phyloP scores from a whole-genome alignment of 768 basidiomycete species.

The Naematelia encephala region DNA sequence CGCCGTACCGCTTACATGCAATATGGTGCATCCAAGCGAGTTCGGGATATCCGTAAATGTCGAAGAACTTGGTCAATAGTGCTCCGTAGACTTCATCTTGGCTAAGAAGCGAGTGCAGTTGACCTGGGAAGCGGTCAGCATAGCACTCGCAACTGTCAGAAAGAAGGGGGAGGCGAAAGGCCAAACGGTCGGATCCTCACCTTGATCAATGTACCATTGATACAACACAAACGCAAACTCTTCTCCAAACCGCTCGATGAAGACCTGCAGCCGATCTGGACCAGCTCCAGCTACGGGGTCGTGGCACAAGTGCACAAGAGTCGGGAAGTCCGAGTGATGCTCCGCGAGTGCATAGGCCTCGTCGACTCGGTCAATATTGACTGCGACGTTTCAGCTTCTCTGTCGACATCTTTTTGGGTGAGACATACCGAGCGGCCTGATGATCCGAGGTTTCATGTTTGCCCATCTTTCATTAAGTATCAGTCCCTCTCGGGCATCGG shows the following conservation, averaged over 20 bases:
- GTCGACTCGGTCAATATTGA: slow-evolving; percentile 62
- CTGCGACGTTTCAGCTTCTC: slow-evolving; percentile 51
- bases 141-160: too few relatives aligned
- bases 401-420: not conserved
- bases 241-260: slow-evolving; percentile 73
- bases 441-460: slow-evolving; percentile 68
- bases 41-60: slow-evolving; percentile 57
- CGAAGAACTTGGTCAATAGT: slow-evolving; percentile 73
- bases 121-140: slow-evolving; percentile 58
- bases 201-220: slow-evolving; percentile 87
- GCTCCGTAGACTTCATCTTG: slow-evolving; percentile 63
- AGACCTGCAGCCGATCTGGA: slow-evolving; percentile 56
- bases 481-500: slow-evolving; percentile 59
- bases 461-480: slow-evolving; percentile 67
- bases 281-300: slow-evolving; percentile 55
- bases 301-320: slow-evolving; percentile 73
- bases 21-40: slow-evolving; percentile 82
- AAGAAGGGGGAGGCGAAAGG: too few relatives aligned
- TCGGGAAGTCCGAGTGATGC: slow-evolving; percentile 77
- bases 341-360: slow-evolving; percentile 81
- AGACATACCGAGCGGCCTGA: slow-evolving; percentile 71
- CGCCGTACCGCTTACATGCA: slow-evolving; percentile 63
- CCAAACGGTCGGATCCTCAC: too few relatives aligned
- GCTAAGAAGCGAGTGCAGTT: slow-evolving; percentile 74
- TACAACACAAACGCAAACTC: slow-evolving; percentile 87